Percentiles rank a stretch among this genome's conserved stretches.
phyloP scores from a whole-genome alignment of 805 yeast species.

The Yarrowia hollandica region DNA sequence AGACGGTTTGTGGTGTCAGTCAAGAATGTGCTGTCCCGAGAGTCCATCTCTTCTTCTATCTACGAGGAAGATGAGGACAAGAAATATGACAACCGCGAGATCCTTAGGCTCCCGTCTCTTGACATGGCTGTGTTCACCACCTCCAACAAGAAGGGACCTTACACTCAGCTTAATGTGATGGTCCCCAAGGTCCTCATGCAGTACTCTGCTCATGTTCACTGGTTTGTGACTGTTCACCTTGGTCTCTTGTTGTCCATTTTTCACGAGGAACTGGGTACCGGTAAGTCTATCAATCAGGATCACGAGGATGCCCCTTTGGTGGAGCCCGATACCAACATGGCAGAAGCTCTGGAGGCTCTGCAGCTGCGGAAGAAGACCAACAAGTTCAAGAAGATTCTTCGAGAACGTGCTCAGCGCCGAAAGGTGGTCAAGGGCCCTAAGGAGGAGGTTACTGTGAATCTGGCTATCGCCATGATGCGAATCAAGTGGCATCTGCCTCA shows the following conservation, averaged over 20 bases:
- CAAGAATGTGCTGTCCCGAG: conserved; percentile 15
- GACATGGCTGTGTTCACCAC: conserved; percentile 35
- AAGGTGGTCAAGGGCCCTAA: conserved; percentile 17
- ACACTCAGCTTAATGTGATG: neutral
- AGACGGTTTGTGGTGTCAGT: conserved; percentile 31
- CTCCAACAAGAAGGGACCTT: conserved; percentile 27
- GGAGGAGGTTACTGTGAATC: neutral
- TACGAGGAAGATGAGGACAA: conserved; percentile 28
- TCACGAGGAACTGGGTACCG: conserved; percentile 18
- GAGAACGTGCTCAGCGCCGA: neutral
- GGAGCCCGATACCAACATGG: conserved; percentile 9
- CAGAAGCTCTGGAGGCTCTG: conserved; percentile 16
- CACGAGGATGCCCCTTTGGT: neutral
- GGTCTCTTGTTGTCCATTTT: conserved; percentile 13
- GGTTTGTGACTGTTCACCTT: conserved; percentile 21
- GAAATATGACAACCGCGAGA: conserved; percentile 32
- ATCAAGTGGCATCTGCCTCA: conserved; percentile 26
- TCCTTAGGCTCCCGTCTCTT: conserved; percentile 37
- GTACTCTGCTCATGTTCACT: conserved; percentile 25
- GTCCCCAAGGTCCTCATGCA: conserved; percentile 17
- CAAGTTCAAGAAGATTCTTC: conserved; percentile 23
- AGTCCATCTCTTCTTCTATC: conserved; percentile 3
- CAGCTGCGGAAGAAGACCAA: conserved; percentile 27
- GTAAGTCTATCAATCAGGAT: neutral
- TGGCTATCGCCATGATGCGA: conserved; percentile 6